These are phyloP conservation scores for Wickerhamiella lipophila DNA, from an alignment of 805 yeast genomes.

Conservation along the genomic window DNA sequence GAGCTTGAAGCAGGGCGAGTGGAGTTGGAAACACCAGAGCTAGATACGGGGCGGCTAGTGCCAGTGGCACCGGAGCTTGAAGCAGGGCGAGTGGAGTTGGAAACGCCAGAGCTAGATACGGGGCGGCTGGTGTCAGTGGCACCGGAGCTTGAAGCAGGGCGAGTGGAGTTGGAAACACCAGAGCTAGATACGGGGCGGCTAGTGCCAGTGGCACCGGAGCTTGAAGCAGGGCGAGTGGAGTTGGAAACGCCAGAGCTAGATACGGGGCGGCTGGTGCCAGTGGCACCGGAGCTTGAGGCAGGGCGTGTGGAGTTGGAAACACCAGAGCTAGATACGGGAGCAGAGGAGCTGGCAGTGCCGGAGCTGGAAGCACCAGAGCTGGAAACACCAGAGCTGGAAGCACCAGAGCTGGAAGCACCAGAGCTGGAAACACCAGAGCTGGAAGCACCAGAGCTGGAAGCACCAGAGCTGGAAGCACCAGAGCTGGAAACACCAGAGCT, in stretches of 20 bases:
- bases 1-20: too few relatives aligned
- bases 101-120: too few relatives aligned
- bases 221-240: not conserved
- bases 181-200: not conserved
- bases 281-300: too few relatives aligned
- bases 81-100: too few relatives aligned
- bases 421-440: not conserved
- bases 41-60: not conserved
- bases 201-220: not conserved
- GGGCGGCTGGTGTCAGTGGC: too few relatives aligned
- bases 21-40: not conserved
- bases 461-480: too few relatives aligned
- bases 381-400: too few relatives aligned
- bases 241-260: too few relatives aligned
- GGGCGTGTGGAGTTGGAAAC: not conserved
- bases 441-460: not conserved
- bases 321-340: not conserved
- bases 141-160: too few relatives aligned
- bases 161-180: not conserved
- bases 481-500: too few relatives aligned
- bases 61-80: not conserved
- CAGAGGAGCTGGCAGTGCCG: not conserved
- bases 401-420: not conserved
- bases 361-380: not conserved
- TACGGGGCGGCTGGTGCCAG: too few relatives aligned